Evolutionary conservation across 345 rosid species (phyloP), one percentile per base, ranked within the genome.

Genomic region (Adansonia digitata): DNA sequence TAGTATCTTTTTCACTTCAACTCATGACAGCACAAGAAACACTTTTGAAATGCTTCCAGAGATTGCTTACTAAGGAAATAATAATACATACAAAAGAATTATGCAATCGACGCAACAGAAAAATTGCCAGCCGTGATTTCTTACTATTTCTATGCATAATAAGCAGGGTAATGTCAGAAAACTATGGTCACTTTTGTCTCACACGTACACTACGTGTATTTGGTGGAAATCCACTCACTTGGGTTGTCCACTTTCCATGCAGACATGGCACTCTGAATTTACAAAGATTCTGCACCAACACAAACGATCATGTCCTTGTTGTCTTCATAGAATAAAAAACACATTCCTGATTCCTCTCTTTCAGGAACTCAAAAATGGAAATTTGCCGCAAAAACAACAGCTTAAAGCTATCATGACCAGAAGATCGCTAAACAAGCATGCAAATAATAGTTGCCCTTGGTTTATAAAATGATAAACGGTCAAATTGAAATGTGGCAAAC

Each of bases 401-500:
- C 42, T 42, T 52, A 5, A 43, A 70, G 31, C 24, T n/a, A 14
- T 18, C 31, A n/a, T 27, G 35, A 62, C 7, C 34, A 71, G 5
- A 35, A 29, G 39, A 42, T 14, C 14, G 39, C 20, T 22, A 49
- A 34, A 24, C 42, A 74, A 27, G 72, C 52, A 75, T 29, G 49
- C 46, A 67, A 45, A 45, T 27, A 17, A 48, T 52, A 77, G 20
- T 63, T 29, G 37, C 56, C 27, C 34, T 39, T 10, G 26, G 18
- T 34, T 29, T 48, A 52, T 53, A 35, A 43, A 53, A 75, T n/a
- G 45, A 37, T 31, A 74, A 5, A 49, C 26, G 0, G 43, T 48
- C 5, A 34, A 70, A 29, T 55, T 26, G 13, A 52, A 26, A 29
- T 53, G 48, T 3, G n/a, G 5, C 60, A 26, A 62, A 86, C 88